Conservation (phyloP, 495 filamentous ascomycete species). For the Cercophora samala region DNA sequence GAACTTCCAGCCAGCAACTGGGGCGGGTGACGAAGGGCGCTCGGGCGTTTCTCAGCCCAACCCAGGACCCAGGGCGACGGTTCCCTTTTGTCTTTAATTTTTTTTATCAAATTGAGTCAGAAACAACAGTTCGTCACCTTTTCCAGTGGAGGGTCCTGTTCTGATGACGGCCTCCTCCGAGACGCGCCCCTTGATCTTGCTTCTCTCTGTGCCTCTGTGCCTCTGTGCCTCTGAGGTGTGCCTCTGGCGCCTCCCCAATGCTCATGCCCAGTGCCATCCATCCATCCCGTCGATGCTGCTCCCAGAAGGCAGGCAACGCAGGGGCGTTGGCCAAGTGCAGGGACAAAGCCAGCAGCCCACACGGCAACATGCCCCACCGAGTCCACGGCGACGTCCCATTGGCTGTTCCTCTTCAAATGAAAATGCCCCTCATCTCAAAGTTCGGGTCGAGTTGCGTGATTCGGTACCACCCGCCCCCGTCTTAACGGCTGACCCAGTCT, state of each 20-base stretch:
- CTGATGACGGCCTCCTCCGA: not conserved
- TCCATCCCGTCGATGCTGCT: not conserved
- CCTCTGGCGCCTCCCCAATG: conserved; percentile 10
- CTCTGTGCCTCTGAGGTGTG: conserved; percentile 1
- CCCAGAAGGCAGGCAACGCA: conserved; percentile 5
- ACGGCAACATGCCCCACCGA: not conserved
- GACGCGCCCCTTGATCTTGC: conserved; percentile 10
- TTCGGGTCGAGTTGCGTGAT: not conserved
- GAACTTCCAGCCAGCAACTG: not conserved
- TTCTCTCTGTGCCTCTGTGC: conserved; percentile 11
- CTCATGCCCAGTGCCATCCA: too few relatives aligned
- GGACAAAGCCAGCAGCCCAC: conserved; percentile 4
- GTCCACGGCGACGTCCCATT: not conserved
- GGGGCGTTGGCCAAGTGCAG: conserved; percentile 5
- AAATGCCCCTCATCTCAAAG: not conserved
- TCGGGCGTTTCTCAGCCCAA: not conserved
- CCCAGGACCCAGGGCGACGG: conserved; percentile 3
- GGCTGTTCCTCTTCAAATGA: not conserved
- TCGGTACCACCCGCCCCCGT: not conserved
- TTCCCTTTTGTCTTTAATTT: conserved; percentile 15
- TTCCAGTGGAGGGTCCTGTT: too few relatives aligned
- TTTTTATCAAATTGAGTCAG: not conserved
- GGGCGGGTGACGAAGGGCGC: not conserved
- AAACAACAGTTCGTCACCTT: not conserved
- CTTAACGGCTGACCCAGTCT: not conserved